These are phyloP conservation scores for Ustilago cynodontis DNA, from an alignment of 1,284 basidiomycete genomes.

Conservation along the genomic window DNA sequence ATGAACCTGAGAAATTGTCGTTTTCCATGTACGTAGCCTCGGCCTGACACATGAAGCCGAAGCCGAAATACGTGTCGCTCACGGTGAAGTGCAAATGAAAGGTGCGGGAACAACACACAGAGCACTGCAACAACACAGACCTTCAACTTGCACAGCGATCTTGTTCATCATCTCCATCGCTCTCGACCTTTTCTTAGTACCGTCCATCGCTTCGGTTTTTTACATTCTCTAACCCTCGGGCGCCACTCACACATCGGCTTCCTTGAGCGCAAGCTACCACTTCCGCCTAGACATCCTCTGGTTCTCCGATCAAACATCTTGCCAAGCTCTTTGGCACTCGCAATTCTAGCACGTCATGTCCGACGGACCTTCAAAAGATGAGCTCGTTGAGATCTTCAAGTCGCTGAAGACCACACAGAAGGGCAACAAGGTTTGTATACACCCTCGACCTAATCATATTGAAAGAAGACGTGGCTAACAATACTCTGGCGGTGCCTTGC, in stretches of 20 bases:
- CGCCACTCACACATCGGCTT: neutral
- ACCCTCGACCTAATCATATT: neutral
- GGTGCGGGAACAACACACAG: neutral
- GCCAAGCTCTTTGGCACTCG: neutral
- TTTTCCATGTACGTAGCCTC: too few species aligned
- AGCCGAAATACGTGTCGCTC: neutral
- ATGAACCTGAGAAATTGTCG: too few species aligned
- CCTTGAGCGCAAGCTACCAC: neutral
- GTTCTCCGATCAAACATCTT: neutral
- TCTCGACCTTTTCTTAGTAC: neutral
- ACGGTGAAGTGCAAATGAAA: neutral
- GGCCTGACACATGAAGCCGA: neutral
- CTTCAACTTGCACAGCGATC: neutral
- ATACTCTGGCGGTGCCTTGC: neutral
- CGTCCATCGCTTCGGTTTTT: neutral
- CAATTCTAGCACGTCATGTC: constrained; percentile 38
- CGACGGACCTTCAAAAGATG: constrained; percentile 64
- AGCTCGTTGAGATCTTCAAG: constrained; percentile 69
- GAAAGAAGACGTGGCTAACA: constrained; percentile 4
- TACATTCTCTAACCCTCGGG: neutral
- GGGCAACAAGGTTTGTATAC: constrained; percentile 56
- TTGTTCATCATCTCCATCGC: constrained; percentile 1
- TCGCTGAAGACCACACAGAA: constrained; percentile 62
- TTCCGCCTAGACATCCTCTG: neutral
- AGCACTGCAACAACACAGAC: neutral